Base-by-base conservation (phyloP, 1,284 basidiomycete species). In the Moesziomyces antarcticus region DNA sequence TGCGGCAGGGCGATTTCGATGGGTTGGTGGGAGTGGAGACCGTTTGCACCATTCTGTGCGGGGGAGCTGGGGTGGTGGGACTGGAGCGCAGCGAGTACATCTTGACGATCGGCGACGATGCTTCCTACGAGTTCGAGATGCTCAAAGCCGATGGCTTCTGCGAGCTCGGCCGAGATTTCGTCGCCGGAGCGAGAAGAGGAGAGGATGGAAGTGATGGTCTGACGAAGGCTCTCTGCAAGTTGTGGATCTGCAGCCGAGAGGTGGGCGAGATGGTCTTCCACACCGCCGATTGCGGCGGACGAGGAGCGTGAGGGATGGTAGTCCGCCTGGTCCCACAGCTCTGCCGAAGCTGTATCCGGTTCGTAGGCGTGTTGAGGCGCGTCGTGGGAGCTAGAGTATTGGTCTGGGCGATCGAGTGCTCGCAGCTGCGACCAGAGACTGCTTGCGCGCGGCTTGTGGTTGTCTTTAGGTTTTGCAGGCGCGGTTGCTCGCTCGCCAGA, bases 111-210 rank as follows among this genome's bases (percentile, higher is more conserved):
- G 14, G 71, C 56, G 40, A 86, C 77, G 2, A 85, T 85, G 21
- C 85, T 84, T 16, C 58, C 65, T 18, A 83, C 75, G 24, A 81
- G 69, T 16, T 93, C 93, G 37, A 94, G 89, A 30, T 92, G 89
- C 69, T 96, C 93, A 79, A 91, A 93, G 0, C 95, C 95, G 50
- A 96, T 85, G n/a, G 92, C 86, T 70, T 97, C 94, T 3, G 88
- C 89, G 2, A 97, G 84, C 72, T 92, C 90, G 35, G 86, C 88
- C 25, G 93, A 92, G 33, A 95, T 90, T n/a, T 89, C 88, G 47
- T 94, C 92, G 2, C 56, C 70, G 20, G 68, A 64, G 13, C 50
- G 55, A 1, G 64, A 50, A 1, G 73, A 75, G 5, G 61, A 50
- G 5, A 75, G 52, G n/a, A 51, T 21, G 3, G 58, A 46, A 8